These are phyloP conservation scores for Penicillium bialowiezense DNA, from an alignment of 495 filamentous ascomycete species.

Conservation along the genomic window DNA sequence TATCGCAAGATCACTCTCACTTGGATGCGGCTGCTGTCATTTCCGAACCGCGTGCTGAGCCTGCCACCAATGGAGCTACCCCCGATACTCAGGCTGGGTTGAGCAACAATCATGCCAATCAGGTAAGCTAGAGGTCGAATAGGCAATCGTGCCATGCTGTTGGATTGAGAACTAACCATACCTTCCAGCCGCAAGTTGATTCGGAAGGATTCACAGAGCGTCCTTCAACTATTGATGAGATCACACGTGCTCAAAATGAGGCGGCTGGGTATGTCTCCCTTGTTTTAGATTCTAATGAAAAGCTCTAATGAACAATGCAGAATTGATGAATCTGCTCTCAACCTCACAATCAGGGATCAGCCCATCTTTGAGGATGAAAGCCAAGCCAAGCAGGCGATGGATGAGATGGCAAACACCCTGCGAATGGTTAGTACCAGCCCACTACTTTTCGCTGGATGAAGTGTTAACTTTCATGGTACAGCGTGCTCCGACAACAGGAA, in stretches of 20 bases:
- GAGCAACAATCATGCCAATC: slow-evolving; percentile 17
- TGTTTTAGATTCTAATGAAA: slow-evolving; percentile 1
- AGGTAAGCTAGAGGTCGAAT: slow-evolving; percentile 18
- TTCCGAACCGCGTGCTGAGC: slow-evolving; percentile 19
- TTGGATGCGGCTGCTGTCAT: slow-evolving; percentile 18
- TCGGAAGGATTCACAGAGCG: slow-evolving; percentile 68
- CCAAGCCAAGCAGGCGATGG: slow-evolving; percentile 83
- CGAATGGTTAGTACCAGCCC: slow-evolving; percentile 50
- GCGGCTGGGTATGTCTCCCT: slow-evolving; percentile 53
- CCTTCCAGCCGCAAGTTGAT: slow-evolving; percentile 46
- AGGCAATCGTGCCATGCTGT: background rate
- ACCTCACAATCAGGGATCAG: slow-evolving; percentile 86
- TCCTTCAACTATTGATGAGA: slow-evolving; percentile 68
- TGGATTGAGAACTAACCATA: slow-evolving; percentile 2
- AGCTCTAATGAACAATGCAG: slow-evolving; percentile 33
- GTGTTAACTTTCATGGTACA: slow-evolving; percentile 30
- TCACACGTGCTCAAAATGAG: slow-evolving; percentile 78
- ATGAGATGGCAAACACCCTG: slow-evolving; percentile 87
- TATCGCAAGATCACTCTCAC: slow-evolving; percentile 27
- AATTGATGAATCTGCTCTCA: slow-evolving; percentile 72
- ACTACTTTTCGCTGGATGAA: background rate
- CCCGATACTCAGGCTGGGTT: slow-evolving; percentile 19
- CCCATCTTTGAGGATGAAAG: slow-evolving; percentile 91
- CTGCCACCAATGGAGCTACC: slow-evolving; percentile 30
- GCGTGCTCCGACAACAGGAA: slow-evolving; percentile 54